These are phyloP conservation scores for Harringtonia lauricola DNA, from an alignment of 2,329 filamentous ascomycete genomes.

Conservation along the genomic window DNA sequence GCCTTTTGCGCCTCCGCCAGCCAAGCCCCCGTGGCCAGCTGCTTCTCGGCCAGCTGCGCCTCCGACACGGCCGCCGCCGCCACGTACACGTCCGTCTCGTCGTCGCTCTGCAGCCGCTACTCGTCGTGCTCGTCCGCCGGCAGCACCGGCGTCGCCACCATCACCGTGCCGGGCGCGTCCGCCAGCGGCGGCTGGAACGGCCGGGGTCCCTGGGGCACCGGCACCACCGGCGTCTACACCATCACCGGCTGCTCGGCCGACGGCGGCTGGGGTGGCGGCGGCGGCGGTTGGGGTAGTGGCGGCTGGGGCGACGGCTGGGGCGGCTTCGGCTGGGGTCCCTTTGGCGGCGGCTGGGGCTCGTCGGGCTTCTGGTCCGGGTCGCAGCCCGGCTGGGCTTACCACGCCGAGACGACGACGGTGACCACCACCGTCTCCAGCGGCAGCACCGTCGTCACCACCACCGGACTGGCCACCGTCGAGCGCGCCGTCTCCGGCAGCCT, in stretches of 20 bases:
- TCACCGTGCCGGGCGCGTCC: constrained; percentile 24
- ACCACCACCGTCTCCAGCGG: constrained; percentile 18
- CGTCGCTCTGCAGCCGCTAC: constrained; percentile 28
- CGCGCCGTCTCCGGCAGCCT: constrained; percentile 19
- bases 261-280: constrained; percentile 28
- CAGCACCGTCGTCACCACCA: constrained; percentile 13
- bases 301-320: constrained; percentile 23
- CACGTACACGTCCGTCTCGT: constrained; percentile 24
- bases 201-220: constrained; percentile 18
- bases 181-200: no score
- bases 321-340: constrained; percentile 17
- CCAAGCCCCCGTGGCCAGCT: constrained; percentile 15
- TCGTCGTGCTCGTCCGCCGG: constrained; percentile 26
- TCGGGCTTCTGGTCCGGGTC: constrained; percentile 27
- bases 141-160: constrained; percentile 26
- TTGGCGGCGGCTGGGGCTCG: constrained; percentile 15
- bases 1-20: constrained; percentile 17
- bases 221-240: constrained; percentile 21
- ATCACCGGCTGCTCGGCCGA: constrained; percentile 33
- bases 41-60: constrained; percentile 19
- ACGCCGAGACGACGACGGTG: constrained; percentile 20
- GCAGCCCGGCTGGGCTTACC: constrained; percentile 25
- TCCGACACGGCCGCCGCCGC: constrained; percentile 17
- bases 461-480: constrained; percentile 18
- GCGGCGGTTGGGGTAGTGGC: constrained; percentile 19